Base-by-base conservation (phyloP, 1,284 basidiomycete species). In the Boletus sp. region DNA sequence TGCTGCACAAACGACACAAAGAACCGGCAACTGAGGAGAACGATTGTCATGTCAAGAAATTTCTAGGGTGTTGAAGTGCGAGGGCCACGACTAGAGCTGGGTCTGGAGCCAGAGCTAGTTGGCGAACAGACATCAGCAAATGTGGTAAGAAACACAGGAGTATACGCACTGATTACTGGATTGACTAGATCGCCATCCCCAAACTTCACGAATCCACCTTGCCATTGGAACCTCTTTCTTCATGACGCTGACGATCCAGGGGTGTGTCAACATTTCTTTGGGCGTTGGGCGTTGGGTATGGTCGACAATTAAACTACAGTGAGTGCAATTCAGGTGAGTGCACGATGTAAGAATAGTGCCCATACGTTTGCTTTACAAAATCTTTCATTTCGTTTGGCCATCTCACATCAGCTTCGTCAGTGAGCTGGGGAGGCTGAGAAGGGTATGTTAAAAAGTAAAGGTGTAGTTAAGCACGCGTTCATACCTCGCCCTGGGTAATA, bases 351-450 rank as follows among this genome's bases (percentile, higher is more conserved):
- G 38, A 44, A 48, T 9, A 64, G 16, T 41, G 23, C 13, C 68
- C 90, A 62, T 63, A 94, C 91, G 92, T 88, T 57, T 83, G 76
- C 62, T 81, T 84, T 69, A 98, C 85, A 66, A 99, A 98, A 58
- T 94, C 88, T 66, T 95, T 94, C 80, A 98, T 91, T 17, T 83
- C 82, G 36, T 84, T 76, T 44, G 83, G 87, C 90, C 94, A 99
- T 67, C 56, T 77, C 62, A 82, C 75, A 38, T 76, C 82, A 49
- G 77, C 72, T 72, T 85, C 82, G 74, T 91, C 79, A 67, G 84
- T 70, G 65, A 91, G 75, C 61, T 81, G 84, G 20, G 93, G 89
- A 44, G 91, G 90, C 82, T 95, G 73, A 38, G 35, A 48, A 39
- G 34, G 27, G 8, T 13, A 40, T 13, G 38, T 61, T 9, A 57